phyloP scores from a whole-genome alignment of 768 basidiomycete genomes.

The Trametes elegans region DNA sequence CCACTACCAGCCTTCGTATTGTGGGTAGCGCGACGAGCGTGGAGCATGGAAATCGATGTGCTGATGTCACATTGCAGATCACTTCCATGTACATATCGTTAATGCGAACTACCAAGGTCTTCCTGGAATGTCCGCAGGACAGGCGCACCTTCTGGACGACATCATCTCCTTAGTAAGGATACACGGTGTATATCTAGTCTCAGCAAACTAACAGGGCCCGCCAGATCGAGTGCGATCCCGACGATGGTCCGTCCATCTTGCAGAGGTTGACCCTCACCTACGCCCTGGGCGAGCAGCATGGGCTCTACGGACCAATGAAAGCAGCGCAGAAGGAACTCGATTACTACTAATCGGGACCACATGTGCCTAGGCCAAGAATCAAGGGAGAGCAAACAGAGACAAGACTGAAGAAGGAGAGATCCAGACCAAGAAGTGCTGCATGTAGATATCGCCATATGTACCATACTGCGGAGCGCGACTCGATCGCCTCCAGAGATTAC shows the following conservation, averaged over 20 bases:
- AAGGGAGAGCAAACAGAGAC: background rate
- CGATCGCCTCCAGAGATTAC: background rate
- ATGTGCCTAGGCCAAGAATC: background rate
- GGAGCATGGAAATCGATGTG: background rate
- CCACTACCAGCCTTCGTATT: conserved; percentile 97
- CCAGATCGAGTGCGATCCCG: conserved; percentile 60
- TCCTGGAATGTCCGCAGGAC: conserved; percentile 79
- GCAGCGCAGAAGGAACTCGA: conserved; percentile 15
- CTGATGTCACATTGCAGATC: conserved; percentile 50
- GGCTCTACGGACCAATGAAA: conserved; percentile 40
- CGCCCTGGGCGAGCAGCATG: conserved; percentile 79
- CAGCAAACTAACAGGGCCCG: conserved; percentile 23
- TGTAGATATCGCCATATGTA: conserved; percentile 12
- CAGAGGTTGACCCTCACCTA: conserved; percentile 79
- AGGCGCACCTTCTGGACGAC: conserved; percentile 92
- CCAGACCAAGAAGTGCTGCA: background rate
- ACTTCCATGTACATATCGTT: conserved; percentile 92
- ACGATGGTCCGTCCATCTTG: conserved; percentile 53
- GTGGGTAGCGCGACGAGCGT: conserved; percentile 43
- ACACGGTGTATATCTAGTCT: background rate
- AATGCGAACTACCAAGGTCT: conserved; percentile 63
- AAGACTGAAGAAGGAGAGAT: background rate
- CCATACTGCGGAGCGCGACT: conserved; percentile 5
- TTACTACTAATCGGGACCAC: conserved; percentile 3
- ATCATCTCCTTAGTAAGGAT: conserved; percentile 74